phyloP scores from a whole-genome alignment of 305 asterid genomes.

The Fraxinus paxiana region DNA sequence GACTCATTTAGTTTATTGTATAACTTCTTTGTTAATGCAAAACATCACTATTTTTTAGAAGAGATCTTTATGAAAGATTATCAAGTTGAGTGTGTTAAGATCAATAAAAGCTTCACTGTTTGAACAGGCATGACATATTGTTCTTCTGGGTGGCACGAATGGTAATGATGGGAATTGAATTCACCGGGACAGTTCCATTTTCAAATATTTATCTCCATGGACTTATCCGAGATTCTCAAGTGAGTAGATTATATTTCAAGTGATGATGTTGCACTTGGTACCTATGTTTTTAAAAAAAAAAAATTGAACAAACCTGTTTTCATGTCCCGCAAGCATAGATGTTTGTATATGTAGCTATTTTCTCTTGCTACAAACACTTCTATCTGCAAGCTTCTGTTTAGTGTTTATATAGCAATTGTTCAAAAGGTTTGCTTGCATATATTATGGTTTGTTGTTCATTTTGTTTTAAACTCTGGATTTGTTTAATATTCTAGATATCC shows the following conservation, averaged over 20 bases:
- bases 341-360: not conserved
- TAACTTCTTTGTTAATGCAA: not conserved
- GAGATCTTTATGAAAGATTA: not conserved
- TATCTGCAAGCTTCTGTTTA: not conserved
- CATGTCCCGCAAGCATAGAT: not conserved
- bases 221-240: constrained; percentile 95
- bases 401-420: not conserved
- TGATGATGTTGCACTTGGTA: constrained; percentile 6
- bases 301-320: not conserved
- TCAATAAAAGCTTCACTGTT: constrained; percentile 24
- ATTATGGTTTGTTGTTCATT: not conserved
- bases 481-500: constrained; percentile 2
- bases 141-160: constrained; percentile 99
- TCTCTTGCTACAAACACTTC: constrained; percentile 7
- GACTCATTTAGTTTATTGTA: not conserved
- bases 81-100: not conserved
- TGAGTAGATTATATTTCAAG: constrained; percentile 37
- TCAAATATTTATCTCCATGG: constrained; percentile 86
- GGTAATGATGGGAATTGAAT: constrained; percentile 99
- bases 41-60: not conserved
- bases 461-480: not conserved
- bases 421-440: constrained; percentile 4
- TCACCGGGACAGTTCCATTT: constrained; percentile 84
- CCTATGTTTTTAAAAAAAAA: not conserved
- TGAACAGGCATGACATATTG: constrained; percentile 89